phyloP scores from a whole-genome alignment of 1,284 basidiomycete species.

The Trametes sp. region DNA sequence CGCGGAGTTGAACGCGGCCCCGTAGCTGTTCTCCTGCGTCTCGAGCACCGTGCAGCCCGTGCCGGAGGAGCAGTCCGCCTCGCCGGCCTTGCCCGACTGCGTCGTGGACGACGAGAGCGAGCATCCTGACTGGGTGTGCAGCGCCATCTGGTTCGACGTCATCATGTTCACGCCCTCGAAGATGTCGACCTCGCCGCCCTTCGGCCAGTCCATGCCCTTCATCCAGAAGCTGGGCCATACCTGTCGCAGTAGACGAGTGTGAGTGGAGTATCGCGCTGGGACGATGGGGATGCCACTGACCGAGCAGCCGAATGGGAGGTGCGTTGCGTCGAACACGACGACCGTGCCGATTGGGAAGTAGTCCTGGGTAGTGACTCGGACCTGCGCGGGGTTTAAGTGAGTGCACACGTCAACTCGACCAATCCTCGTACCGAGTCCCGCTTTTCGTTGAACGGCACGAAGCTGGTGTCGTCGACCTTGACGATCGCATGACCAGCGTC shows the following conservation, averaged over 20 bases:
- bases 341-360: constrained; percentile 61
- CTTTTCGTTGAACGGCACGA: constrained; percentile 66
- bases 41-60: constrained; percentile 65
- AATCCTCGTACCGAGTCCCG: constrained; percentile 76
- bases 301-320: constrained; percentile 66
- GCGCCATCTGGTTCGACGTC: constrained; percentile 54
- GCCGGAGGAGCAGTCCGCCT: constrained; percentile 50
- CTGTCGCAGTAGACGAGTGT: background rate
- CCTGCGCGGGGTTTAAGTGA: constrained; percentile 45
- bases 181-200: constrained; percentile 65
- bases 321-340: constrained; percentile 65
- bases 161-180: constrained; percentile 55
- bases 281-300: constrained; percentile 37
- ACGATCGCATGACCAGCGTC: constrained; percentile 62
- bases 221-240: constrained; percentile 67
- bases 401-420: no score
- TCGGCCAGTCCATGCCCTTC: constrained; percentile 59
- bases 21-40: constrained; percentile 58
- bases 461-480: constrained; percentile 74
- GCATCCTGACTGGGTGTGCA: constrained; percentile 53
- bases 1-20: constrained; percentile 57
- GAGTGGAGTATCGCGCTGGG: background rate
- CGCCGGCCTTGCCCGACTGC: constrained; percentile 46
- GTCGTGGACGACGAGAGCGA: constrained; percentile 40
- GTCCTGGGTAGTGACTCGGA: constrained; percentile 58